A percentile compares a stretch with the other conserved stretches of the same genome.
These are phyloP conservation scores for Aspergillus sparsus DNA, from an alignment of 495 filamentous ascomycete species.

Conservation along the genomic window DNA sequence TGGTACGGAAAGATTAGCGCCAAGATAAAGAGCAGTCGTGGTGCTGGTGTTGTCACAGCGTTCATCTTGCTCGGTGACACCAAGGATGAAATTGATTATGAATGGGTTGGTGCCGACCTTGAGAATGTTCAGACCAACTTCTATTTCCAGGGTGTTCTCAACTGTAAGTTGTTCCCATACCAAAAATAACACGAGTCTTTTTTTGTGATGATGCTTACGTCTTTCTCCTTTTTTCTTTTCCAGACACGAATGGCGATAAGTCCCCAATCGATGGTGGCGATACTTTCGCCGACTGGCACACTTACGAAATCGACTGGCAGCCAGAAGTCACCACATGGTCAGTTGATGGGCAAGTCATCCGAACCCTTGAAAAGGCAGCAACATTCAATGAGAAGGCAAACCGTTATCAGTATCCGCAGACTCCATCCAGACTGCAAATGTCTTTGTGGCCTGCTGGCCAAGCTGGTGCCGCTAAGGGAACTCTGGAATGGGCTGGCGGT, in stretches of 20 bases:
- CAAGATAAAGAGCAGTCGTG: constrained; percentile 80
- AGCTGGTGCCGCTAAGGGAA: constrained; percentile 75
- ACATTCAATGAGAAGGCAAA: constrained; percentile 86
- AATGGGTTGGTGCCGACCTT: constrained; percentile 85
- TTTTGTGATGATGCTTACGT: background rate
- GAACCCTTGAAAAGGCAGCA: constrained; percentile 68
- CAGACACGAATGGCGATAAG: constrained; percentile 75
- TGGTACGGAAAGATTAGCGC: constrained; percentile 96
- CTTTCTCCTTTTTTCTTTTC: background rate
- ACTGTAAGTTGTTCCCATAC: constrained; percentile 64
- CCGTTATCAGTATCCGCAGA: constrained; percentile 88
- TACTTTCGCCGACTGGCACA: constrained; percentile 80
- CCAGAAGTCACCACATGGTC: constrained; percentile 83
- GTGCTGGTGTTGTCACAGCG: constrained; percentile 85
- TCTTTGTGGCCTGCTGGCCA: constrained; percentile 95
- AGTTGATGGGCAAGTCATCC: constrained; percentile 75
- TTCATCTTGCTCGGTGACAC: constrained; percentile 94
- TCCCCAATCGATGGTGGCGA: constrained; percentile 60
- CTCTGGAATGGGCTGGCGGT: constrained; percentile 90
- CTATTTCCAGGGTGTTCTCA: constrained; percentile 91
- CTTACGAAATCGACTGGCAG: constrained; percentile 92
- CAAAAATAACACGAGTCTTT: constrained; percentile 19
- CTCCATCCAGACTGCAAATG: constrained; percentile 87
- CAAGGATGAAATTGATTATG: constrained; percentile 98
- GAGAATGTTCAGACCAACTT: constrained; percentile 84